These are phyloP conservation scores for Cordyceps farinosa DNA, from an alignment of 2,329 filamentous ascomycete genomes.

Conservation along the genomic window DNA sequence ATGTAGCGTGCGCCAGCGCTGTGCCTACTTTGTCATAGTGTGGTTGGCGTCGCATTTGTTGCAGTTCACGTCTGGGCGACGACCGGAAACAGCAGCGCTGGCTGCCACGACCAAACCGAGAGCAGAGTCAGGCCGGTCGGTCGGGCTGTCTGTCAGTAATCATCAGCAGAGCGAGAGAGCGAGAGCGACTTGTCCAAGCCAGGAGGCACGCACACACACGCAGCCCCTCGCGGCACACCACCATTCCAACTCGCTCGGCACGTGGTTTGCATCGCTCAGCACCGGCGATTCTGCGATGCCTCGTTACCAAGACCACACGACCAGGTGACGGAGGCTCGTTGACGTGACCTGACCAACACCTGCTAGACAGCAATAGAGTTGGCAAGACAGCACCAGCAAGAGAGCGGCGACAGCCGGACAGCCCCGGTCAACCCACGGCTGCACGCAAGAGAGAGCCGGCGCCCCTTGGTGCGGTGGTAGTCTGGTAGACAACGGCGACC, in stretches of 20 bases:
- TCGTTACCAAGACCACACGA: not conserved
- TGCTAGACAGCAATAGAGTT: not conserved
- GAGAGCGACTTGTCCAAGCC: not conserved
- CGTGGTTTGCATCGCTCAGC: not conserved
- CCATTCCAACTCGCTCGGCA: not conserved
- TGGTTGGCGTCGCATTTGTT: conserved; percentile 9
- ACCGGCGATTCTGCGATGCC: not conserved
- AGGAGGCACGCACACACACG: not conserved
- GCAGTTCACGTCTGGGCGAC: conserved; percentile 1
- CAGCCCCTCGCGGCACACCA: not conserved
- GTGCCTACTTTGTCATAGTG: conserved; percentile 13
- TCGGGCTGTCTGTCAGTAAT: not conserved
- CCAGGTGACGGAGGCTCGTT: not conserved
- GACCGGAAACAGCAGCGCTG: conserved; percentile 10
- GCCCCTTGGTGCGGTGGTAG: not conserved
- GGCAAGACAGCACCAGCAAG: not conserved
- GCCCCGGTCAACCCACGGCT: not conserved
- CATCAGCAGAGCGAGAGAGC: not conserved
- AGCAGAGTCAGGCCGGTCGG: not conserved
- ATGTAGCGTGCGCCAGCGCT: conserved; percentile 8
- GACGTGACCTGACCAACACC: not conserved
- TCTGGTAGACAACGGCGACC: conserved; percentile 8
- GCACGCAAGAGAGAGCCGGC: not conserved
- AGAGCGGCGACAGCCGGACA: conserved; percentile 10
- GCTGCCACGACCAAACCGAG: not conserved